phyloP scores from a whole-genome alignment of 768 basidiomycete genomes.

The Trametes cinnabarina region DNA sequence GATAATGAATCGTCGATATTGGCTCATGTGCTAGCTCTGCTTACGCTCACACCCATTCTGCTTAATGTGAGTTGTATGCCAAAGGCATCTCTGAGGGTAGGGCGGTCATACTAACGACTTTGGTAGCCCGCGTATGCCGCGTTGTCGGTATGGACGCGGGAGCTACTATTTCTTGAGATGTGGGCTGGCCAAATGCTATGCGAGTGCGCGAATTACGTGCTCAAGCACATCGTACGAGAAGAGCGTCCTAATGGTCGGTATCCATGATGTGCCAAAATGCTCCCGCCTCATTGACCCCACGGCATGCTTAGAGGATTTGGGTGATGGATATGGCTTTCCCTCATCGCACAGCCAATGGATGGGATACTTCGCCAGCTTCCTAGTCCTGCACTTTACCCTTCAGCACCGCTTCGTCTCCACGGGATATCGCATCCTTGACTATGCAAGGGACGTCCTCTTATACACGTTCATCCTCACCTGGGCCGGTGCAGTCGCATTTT shows the following conservation, averaged over 20 bases:
- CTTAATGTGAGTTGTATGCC: slow-evolving; percentile 26
- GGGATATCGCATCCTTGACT: slow-evolving; percentile 51
- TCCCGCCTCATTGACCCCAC: neutral
- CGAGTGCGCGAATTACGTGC: slow-evolving; percentile 64
- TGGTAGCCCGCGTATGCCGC: slow-evolving; percentile 75
- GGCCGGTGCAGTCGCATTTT: slow-evolving; percentile 72
- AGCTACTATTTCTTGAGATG: slow-evolving; percentile 79
- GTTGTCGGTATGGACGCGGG: slow-evolving; percentile 71
- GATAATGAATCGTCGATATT: slow-evolving; percentile 31
- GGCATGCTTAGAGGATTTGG: slow-evolving; percentile 45
- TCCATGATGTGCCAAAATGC: neutral
- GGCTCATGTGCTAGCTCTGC: slow-evolving; percentile 29
- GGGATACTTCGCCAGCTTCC: slow-evolving; percentile 81
- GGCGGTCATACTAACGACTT: no score
- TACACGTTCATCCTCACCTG: slow-evolving; percentile 53
- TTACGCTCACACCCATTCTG: slow-evolving; percentile 35
- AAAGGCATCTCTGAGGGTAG: no score
- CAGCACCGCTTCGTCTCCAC: slow-evolving; percentile 62
- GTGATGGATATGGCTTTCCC: slow-evolving; percentile 81
- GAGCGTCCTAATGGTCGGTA: slow-evolving; percentile 63
- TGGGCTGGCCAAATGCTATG: slow-evolving; percentile 77
- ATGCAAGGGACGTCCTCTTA: slow-evolving; percentile 44
- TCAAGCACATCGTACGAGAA: slow-evolving; percentile 68
- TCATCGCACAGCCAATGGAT: slow-evolving; percentile 90
- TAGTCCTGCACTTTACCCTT: slow-evolving; percentile 69